Conservation (phyloP, 495 filamentous ascomycete species). For the Cudoniella acicularis region DNA sequence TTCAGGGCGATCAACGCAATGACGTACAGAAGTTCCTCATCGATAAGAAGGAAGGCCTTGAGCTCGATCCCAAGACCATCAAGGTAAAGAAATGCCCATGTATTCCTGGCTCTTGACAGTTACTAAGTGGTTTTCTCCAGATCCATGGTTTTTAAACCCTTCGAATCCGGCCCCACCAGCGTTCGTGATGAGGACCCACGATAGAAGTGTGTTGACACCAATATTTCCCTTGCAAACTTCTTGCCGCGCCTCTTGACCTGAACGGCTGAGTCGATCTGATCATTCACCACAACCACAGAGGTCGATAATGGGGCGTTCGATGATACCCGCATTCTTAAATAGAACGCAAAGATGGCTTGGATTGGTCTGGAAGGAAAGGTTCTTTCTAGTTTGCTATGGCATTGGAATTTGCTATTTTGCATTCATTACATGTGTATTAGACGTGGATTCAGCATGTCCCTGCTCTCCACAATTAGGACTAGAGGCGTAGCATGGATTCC, state of each 20-base stretch:
- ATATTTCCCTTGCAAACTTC: constrained; percentile 22
- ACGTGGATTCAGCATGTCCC: constrained; percentile 10
- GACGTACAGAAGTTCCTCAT: constrained; percentile 96
- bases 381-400: constrained; percentile 21
- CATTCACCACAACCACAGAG: constrained; percentile 30
- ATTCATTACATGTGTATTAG: constrained; percentile 17
- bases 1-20: constrained; percentile 98
- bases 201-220: constrained; percentile 22
- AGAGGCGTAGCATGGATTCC: constrained; percentile 19
- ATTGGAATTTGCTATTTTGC: constrained; percentile 1
- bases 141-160: constrained; percentile 74
- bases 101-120: background rate
- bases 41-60: constrained; percentile 89
- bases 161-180: constrained; percentile 31
- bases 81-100: constrained; percentile 56
- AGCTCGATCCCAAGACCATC: constrained; percentile 92
- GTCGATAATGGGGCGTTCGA: constrained; percentile 31
- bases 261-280: constrained; percentile 29
- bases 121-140: constrained; percentile 27
- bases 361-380: constrained; percentile 18
- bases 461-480: constrained; percentile 21
- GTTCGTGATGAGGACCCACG: constrained; percentile 20
- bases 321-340: constrained; percentile 32
- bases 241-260: constrained; percentile 21
- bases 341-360: constrained; percentile 24